These are phyloP conservation scores for Penicillium sp. DNA, from an alignment of 2,329 filamentous ascomycete genomes.

Conservation along the genomic window DNA sequence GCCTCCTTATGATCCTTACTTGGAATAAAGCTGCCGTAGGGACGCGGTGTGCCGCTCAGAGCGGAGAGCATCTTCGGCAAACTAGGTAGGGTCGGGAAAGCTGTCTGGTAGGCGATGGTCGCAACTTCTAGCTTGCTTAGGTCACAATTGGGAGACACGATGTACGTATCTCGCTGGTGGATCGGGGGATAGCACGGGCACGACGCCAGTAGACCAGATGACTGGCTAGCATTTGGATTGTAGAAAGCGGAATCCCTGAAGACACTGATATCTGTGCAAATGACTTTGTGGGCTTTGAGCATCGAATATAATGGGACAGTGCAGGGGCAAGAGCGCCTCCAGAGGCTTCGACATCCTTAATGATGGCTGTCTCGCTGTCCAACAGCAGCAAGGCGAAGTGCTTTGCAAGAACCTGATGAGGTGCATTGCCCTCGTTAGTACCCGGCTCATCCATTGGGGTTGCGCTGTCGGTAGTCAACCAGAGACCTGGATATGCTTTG, in stretches of 20 bases:
- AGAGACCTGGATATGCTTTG: conserved; percentile 66
- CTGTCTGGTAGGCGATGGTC: conserved; percentile 64
- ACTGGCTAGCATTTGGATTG: conserved; percentile 80
- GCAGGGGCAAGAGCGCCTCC: conserved; percentile 68
- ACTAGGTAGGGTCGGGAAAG: conserved; percentile 77
- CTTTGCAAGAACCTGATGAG: conserved; percentile 63
- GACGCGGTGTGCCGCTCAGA: conserved; percentile 71
- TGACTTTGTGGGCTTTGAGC: conserved; percentile 56
- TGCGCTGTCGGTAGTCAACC: conserved; percentile 79
- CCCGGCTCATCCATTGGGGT: conserved; percentile 61
- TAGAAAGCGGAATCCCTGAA: conserved; percentile 64
- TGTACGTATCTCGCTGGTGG: conserved; percentile 82
- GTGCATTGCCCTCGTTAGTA: conserved; percentile 53
- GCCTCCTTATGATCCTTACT: conserved; percentile 79
- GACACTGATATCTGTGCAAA: conserved; percentile 64
- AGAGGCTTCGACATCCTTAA: conserved; percentile 63
- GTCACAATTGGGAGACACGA: conserved; percentile 85
- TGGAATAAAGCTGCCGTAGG: conserved; percentile 78
- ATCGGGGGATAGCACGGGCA: conserved; percentile 83
- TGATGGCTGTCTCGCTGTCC: conserved; percentile 73
- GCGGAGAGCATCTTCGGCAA: conserved; percentile 82
- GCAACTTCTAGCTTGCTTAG: conserved; percentile 65
- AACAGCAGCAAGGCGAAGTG: conserved; percentile 83
- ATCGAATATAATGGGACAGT: conserved; percentile 67
- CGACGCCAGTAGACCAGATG: conserved; percentile 96